phyloP scores from a whole-genome alignment of 164 flowering plant genomes.

The Magnolia sinica region DNA sequence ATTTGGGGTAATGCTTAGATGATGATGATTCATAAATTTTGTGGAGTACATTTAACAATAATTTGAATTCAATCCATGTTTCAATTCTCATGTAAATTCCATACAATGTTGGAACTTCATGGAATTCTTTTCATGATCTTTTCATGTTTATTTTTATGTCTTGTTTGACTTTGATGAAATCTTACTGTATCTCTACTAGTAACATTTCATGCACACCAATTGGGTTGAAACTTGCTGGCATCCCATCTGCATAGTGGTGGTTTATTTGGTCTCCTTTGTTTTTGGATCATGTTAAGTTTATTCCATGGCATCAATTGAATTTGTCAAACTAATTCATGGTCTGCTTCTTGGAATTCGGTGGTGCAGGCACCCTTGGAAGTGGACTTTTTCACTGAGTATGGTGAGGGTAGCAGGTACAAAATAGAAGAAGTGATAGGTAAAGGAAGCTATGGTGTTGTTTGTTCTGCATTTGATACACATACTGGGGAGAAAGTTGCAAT shows the following conservation, averaged over 20 bases:
- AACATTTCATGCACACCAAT: background rate
- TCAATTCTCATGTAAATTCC: too few species aligned
- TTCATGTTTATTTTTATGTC: too few species aligned
- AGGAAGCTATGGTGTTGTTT: constrained; percentile 98
- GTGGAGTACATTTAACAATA: too few species aligned
- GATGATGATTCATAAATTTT: too few species aligned
- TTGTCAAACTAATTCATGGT: background rate
- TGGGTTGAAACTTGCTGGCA: background rate
- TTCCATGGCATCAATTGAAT: background rate
- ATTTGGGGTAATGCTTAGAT: too few species aligned
- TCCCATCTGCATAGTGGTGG: background rate
- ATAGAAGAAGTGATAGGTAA: constrained; percentile 97
- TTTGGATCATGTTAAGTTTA: background rate
- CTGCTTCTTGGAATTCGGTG: constrained; percentile 2
- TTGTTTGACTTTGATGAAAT: background rate
- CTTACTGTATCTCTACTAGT: background rate
- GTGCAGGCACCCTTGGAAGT: constrained; percentile 70
- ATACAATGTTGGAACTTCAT: too few species aligned
- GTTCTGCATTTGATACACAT: constrained; percentile 86
- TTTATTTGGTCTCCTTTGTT: background rate
- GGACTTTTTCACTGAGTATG: constrained; percentile 95
- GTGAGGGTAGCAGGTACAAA: constrained; percentile 86
- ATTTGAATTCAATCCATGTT: too few species aligned
- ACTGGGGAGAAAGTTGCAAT: constrained; percentile 93
- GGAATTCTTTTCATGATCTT: too few species aligned